Evolutionary conservation across 176 grass and related monocot genomes (phyloP).

Genomic region (Triticum dicoccoides): DNA sequence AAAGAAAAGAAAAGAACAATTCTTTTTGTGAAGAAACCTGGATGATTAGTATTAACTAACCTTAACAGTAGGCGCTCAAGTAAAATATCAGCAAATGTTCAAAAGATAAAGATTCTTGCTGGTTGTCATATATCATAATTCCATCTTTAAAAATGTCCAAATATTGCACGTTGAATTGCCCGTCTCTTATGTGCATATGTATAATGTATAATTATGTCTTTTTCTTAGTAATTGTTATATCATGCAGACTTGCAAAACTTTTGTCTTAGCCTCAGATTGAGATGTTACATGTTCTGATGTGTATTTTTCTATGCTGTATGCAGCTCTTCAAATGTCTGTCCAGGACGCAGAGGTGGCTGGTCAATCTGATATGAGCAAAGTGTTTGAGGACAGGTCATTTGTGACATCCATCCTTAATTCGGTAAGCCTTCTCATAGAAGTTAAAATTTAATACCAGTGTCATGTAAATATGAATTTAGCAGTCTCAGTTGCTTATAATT

Average conservation of each 20-base stretch:
- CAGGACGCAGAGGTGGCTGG: constrained; percentile 50
- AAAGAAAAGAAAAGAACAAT: not conserved
- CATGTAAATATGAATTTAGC: not conserved
- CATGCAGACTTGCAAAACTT: not conserved
- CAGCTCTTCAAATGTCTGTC: constrained; percentile 99
- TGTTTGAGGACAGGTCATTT: constrained; percentile 91
- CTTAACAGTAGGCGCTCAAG: not conserved
- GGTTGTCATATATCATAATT: not conserved
- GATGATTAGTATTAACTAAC: not conserved
- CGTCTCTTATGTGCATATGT: not conserved
- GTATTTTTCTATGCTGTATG: constrained; percentile 3
- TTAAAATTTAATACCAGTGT: not conserved
- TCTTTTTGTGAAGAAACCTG: not conserved
- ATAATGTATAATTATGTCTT: not conserved
- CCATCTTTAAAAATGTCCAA: not conserved
- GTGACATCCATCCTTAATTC: constrained; percentile 95
- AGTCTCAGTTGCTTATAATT: constrained; percentile 2
- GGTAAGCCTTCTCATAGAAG: constrained; percentile 37
- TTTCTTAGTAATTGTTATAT: not conserved
- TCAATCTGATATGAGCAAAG: constrained; percentile 85
- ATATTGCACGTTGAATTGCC: not conserved
- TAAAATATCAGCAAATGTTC: not conserved
- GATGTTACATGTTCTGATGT: constrained; percentile 19
- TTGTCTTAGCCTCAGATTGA: not conserved
- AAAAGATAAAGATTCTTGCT: not conserved